phyloP scores from a whole-genome alignment of 208 protist species.

The Angomonas deanei region DNA sequence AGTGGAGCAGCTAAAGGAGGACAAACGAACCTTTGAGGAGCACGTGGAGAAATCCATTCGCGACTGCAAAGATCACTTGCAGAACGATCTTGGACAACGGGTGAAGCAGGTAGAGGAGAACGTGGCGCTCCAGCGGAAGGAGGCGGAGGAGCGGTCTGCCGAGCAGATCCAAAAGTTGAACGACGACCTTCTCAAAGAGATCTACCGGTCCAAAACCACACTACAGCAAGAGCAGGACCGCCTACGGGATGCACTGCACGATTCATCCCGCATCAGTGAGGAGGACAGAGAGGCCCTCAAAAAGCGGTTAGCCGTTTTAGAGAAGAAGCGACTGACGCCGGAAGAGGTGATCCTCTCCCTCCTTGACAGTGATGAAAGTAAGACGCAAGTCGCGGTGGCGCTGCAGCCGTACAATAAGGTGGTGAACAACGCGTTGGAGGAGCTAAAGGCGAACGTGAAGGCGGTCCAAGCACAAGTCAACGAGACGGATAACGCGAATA shows the following conservation, averaged over 20 bases:
- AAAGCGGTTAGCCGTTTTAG: background rate
- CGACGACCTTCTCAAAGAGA: too few species aligned
- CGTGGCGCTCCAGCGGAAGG: background rate
- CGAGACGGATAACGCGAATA: background rate
- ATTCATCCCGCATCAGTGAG: background rate
- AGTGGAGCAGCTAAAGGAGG: background rate
- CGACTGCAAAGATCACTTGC: background rate
- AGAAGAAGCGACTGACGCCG: background rate
- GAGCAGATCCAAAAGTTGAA: background rate
- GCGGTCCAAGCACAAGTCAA: background rate
- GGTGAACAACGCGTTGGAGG: background rate
- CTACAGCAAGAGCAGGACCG: background rate
- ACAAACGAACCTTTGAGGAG: background rate
- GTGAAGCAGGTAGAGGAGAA: background rate
- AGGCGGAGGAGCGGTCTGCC: background rate
- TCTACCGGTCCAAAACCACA: too few species aligned
- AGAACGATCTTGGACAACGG: background rate
- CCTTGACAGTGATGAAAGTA: background rate
- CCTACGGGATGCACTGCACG: background rate
- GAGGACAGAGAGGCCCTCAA: background rate
- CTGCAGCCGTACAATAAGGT: background rate
- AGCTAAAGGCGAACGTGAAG: background rate
- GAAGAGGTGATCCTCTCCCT: background rate
- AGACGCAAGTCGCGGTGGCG: background rate
- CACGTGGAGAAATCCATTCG: background rate